A percentile compares a stretch with the other conserved stretches of the same genome.
phyloP scores from a whole-genome alignment of 139 green algal species.

The Volvox reticuliferus region DNA sequence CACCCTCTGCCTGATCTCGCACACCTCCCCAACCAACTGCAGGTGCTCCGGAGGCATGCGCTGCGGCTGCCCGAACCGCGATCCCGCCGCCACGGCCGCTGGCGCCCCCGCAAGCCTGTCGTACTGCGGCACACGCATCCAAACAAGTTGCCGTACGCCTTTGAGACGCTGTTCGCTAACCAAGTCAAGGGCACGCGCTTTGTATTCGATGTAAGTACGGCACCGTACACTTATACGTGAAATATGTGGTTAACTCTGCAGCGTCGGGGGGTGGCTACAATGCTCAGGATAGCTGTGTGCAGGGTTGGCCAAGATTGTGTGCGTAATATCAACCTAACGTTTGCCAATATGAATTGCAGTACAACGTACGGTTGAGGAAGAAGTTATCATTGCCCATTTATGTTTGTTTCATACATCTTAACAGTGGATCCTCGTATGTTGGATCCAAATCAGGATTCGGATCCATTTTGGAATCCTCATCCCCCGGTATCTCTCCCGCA shows the following conservation, averaged over 20 bases:
- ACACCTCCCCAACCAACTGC: background rate
- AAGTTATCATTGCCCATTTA: too few species aligned
- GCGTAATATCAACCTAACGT: too few species aligned
- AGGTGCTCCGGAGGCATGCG: slow-evolving; percentile 33
- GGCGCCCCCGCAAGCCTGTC: background rate
- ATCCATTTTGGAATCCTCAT: background rate
- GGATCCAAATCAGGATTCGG: too few species aligned
- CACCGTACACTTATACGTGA: background rate
- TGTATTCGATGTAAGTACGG: slow-evolving; percentile 9
- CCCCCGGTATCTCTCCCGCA: background rate
- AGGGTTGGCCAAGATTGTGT: too few species aligned
- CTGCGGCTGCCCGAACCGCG: slow-evolving; percentile 25
- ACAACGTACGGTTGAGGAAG: too few species aligned
- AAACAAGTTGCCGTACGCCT: slow-evolving; percentile 55
- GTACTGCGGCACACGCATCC: slow-evolving; percentile 50
- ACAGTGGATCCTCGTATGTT: too few species aligned
- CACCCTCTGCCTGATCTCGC: too few species aligned
- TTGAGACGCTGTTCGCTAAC: slow-evolving; percentile 67
- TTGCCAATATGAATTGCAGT: too few species aligned
- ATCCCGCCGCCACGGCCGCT: background rate
- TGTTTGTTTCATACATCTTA: too few species aligned
- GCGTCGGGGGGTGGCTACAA: background rate
- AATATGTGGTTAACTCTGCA: background rate
- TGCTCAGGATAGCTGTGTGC: too few species aligned
- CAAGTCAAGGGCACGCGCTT: slow-evolving; percentile 66